These are phyloP conservation scores for Aspergillus ibericus DNA, from an alignment of 2,329 filamentous ascomycete genomes.

Conservation along the genomic window DNA sequence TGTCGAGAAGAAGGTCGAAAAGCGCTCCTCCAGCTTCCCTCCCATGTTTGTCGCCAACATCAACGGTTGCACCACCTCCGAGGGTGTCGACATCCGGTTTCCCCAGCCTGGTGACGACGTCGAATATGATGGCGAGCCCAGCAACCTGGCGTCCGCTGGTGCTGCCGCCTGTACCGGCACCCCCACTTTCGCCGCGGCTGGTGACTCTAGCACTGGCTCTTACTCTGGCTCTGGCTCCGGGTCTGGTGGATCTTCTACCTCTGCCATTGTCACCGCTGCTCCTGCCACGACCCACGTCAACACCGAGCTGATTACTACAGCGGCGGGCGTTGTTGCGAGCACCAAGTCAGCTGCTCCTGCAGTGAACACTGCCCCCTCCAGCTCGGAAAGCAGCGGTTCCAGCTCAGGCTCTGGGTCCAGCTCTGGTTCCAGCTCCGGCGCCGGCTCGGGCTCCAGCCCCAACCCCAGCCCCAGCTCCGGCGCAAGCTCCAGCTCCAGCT, in stretches of 20 bases:
- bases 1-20: conserved; percentile 42
- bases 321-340: conserved; percentile 10
- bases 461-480: neutral
- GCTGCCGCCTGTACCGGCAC: conserved; percentile 31
- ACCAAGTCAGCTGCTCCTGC: neutral
- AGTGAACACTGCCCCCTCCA: neutral
- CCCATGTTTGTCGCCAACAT: conserved; percentile 76
- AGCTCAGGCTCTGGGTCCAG: conserved; percentile 5
- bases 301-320: neutral
- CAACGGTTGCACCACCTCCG: conserved; percentile 57
- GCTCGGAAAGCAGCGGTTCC: neutral
- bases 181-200: conserved; percentile 33
- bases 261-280: conserved; percentile 20
- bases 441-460: conserved; percentile 20
- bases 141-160: conserved; percentile 36
- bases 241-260: conserved; percentile 28
- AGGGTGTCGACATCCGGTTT: conserved; percentile 62
- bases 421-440: conserved; percentile 6
- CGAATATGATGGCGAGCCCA: conserved; percentile 48
- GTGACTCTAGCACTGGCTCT: conserved; percentile 24
- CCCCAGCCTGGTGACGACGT: conserved; percentile 64
- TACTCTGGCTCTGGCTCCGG: conserved; percentile 24
- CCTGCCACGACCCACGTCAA: neutral
- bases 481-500: conserved; percentile 22
- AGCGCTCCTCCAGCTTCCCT: conserved; percentile 63